These are phyloP conservation scores for Termitomyces sp. DNA, from an alignment of 768 basidiomycete genomes.

Conservation along the genomic window DNA sequence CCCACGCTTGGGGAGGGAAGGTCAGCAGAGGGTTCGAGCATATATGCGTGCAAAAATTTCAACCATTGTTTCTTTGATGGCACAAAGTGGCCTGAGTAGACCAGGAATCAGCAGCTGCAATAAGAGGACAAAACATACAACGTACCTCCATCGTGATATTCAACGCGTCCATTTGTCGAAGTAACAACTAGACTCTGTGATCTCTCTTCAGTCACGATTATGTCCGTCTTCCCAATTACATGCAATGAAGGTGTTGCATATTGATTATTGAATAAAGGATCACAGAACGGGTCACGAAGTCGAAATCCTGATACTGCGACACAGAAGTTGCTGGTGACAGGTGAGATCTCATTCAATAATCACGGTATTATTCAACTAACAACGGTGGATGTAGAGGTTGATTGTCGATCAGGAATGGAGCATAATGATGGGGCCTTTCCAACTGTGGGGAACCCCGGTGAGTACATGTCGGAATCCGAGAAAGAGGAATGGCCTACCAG, in stretches of 20 bases:
- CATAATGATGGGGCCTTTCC: constrained; percentile 25
- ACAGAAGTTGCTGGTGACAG: constrained; percentile 54
- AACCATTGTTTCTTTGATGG: constrained; percentile 76
- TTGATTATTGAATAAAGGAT: constrained; percentile 40
- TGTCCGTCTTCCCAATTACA: constrained; percentile 70
- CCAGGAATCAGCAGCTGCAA: neutral
- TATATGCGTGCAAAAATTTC: constrained; percentile 64
- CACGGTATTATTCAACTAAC: constrained; percentile 30
- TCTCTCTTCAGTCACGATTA: constrained; percentile 68
- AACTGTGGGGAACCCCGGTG: constrained; percentile 8
- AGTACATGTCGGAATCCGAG: neutral
- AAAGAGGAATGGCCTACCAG: constrained; percentile 40
- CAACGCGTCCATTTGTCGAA: constrained; percentile 56
- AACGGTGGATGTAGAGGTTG: constrained; percentile 69
- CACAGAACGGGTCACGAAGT: constrained; percentile 40
- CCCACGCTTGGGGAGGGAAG: constrained; percentile 38
- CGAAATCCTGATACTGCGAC: constrained; percentile 73
- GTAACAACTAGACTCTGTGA: constrained; percentile 49
- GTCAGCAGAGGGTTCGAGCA: constrained; percentile 43
- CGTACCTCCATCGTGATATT: constrained; percentile 77
- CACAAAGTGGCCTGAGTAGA: constrained; percentile 66
- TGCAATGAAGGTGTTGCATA: constrained; percentile 74
- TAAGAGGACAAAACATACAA: constrained; percentile 1
- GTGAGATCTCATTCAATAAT: constrained; percentile 1
- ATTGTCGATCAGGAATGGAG: constrained; percentile 58